phyloP scores from a whole-genome alignment of 208 protist species.

The Leishmania tarentolae region DNA sequence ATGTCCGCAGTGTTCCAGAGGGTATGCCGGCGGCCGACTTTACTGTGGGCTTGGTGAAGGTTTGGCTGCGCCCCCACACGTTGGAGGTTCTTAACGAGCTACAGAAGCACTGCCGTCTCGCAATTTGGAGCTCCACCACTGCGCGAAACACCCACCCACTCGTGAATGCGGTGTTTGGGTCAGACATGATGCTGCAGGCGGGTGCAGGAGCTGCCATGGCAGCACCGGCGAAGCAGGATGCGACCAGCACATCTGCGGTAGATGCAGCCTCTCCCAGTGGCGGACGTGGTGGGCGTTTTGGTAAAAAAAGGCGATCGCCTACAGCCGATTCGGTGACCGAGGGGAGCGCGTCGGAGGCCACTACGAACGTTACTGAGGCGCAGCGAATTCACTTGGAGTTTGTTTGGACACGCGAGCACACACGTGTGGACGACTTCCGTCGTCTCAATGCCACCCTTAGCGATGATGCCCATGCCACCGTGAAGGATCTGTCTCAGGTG shows the following conservation, averaged over 20 bases:
- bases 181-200: conserved; percentile 4
- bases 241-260: neutral
- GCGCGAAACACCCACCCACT: conserved; percentile 82
- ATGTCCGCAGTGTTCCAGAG: conserved; percentile 53
- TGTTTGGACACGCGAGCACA: conserved; percentile 89
- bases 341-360: neutral
- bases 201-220: no score
- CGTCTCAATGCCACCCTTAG: conserved; percentile 47
- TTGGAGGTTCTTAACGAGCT: conserved; percentile 60
- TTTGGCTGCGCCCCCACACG: conserved; percentile 84
- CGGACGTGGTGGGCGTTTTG: conserved; percentile 8
- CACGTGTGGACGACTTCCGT: conserved; percentile 73
- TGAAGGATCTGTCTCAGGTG: conserved; percentile 77
- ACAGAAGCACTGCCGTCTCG: conserved; percentile 75
- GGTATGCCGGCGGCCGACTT: conserved; percentile 71
- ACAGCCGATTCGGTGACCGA: neutral
- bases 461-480: conserved; percentile 82
- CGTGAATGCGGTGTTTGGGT: conserved; percentile 73
- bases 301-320: conserved; percentile 12
- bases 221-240: neutral
- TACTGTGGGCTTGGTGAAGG: conserved; percentile 70
- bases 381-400: conserved; percentile 64
- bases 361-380: neutral
- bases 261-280: neutral
- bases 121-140: conserved; percentile 90